Percentiles rank a stretch among this genome's conserved stretches.
phyloP scores from a whole-genome alignment of 768 basidiomycete species.

The Lentinula raphanica region DNA sequence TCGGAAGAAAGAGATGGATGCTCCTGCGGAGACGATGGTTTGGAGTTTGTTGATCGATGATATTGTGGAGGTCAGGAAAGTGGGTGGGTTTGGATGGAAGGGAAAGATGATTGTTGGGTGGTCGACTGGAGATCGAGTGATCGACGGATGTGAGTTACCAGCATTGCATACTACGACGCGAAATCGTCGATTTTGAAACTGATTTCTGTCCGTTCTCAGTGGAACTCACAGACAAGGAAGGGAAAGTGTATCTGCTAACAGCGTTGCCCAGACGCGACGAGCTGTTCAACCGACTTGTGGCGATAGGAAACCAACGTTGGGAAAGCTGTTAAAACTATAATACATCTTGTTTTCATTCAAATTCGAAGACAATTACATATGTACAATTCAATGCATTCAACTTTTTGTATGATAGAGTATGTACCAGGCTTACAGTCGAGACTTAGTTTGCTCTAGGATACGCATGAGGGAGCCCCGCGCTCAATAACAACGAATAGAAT shows the following conservation, averaged over 20 bases:
- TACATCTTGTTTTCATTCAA: no score
- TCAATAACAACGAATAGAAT: no score
- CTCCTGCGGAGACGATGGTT: conserved; percentile 8
- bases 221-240: conserved; percentile 18
- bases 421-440: no score
- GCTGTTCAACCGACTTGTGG: conserved; percentile 8
- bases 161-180: no score
- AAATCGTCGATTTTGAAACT: no score
- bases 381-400: no score
- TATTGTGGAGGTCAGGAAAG: conserved; percentile 24
- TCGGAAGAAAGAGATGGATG: not conserved
- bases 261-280: conserved; percentile 21
- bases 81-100: conserved; percentile 36
- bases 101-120: conserved; percentile 31
- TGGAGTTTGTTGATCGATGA: conserved; percentile 25
- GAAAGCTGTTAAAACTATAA: conserved; percentile 8
- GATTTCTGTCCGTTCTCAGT: conserved; percentile 1
- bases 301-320: conserved; percentile 15
- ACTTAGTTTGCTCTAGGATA: no score
- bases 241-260: conserved; percentile 16
- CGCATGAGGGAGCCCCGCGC: no score
- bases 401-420: no score
- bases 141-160: conserved; percentile 16
- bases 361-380: no score
- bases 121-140: conserved; percentile 23